Percentiles rank a stretch among this genome's conserved stretches.
phyloP scores from a whole-genome alignment of 176 grass and related monocot genomes.

The Aechmea fasciata region DNA sequence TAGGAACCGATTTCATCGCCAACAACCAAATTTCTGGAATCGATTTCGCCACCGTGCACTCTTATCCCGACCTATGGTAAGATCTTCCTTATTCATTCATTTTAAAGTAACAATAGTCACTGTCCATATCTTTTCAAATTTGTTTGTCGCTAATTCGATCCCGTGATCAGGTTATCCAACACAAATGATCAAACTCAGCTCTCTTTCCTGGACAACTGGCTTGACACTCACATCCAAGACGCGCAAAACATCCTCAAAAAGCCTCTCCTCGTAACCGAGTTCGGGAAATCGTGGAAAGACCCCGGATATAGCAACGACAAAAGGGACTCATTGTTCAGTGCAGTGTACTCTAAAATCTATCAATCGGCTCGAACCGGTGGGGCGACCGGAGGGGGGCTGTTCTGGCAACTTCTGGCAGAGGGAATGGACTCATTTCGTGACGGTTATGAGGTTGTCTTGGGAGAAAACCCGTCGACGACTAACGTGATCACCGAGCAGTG shows the following conservation, averaged over 20 bases:
- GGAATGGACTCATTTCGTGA: constrained; percentile 88
- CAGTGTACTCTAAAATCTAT: constrained; percentile 67
- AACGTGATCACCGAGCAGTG: constrained; percentile 54
- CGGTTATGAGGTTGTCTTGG: constrained; percentile 76
- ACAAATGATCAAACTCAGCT: constrained; percentile 44
- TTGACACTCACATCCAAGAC: constrained; percentile 67
- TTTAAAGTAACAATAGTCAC: neutral
- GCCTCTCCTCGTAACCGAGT: constrained; percentile 75
- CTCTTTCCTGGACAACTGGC: constrained; percentile 53
- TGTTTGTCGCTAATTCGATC: neutral
- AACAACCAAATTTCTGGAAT: constrained; percentile 62
- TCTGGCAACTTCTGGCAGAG: constrained; percentile 73
- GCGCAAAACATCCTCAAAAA: constrained; percentile 40
- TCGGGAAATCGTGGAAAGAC: constrained; percentile 69
- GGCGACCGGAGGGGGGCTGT: constrained; percentile 45
- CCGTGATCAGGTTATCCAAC: constrained; percentile 32
- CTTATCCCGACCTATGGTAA: constrained; percentile 94
- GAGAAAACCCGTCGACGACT: constrained; percentile 41
- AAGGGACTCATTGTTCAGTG: constrained; percentile 53
- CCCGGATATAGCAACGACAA: constrained; percentile 42
- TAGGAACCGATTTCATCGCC: constrained; percentile 91
- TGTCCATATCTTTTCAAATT: neutral
- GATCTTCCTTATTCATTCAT: neutral
- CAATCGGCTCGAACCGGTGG: constrained; percentile 49
- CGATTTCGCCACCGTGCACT: constrained; percentile 94